Conservation (phyloP, 108 stramenopile genomes). For the Epipyxis sp. region DNA sequence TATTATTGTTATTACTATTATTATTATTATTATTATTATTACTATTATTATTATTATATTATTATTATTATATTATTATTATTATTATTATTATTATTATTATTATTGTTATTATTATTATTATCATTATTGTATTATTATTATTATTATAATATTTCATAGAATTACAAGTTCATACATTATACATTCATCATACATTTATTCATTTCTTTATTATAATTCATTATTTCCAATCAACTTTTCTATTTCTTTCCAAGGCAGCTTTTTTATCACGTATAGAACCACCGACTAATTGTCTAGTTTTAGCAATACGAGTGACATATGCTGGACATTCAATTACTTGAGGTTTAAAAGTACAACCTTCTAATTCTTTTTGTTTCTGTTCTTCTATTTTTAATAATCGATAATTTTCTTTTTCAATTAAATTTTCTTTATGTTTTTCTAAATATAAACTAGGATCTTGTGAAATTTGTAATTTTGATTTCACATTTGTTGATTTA, state of each 20-base stretch:
- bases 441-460: conserved; percentile 10
- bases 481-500: not conserved
- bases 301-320: conserved; percentile 31
- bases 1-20: no score
- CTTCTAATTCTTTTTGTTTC: conserved; percentile 44
- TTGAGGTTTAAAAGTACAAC: conserved; percentile 56
- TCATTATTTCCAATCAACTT: not conserved
- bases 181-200: no score
- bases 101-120: no score
- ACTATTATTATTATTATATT: no score
- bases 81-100: no score
- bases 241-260: not conserved
- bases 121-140: no score
- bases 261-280: no score
- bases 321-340: conserved; percentile 56
- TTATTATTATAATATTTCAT: no score
- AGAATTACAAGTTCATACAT: no score
- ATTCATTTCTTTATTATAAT: not conserved
- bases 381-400: not conserved
- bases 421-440: not conserved
- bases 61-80: no score
- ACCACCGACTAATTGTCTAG: not conserved
- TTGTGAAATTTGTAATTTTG: not conserved
- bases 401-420: not conserved
- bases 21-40: no score